Conservation (phyloP, 2,329 filamentous ascomycete genomes). For the Xylaria sp. region DNA sequence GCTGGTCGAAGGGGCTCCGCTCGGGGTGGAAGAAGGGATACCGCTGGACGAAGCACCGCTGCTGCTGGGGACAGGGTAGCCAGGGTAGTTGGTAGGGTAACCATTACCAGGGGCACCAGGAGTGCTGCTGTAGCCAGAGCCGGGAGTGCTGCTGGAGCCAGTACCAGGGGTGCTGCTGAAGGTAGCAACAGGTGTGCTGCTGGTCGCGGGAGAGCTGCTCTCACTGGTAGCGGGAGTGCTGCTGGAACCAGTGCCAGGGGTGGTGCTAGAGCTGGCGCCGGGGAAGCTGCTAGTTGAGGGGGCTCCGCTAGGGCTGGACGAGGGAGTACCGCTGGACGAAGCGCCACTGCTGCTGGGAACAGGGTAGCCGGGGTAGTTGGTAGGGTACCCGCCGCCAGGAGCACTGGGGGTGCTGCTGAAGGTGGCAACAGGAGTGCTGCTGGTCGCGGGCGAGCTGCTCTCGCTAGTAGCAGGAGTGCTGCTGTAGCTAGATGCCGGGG, state of each 20-base stretch:
- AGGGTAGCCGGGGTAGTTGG: neutral
- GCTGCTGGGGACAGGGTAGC: constrained; percentile 2
- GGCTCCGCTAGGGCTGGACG: too few species aligned
- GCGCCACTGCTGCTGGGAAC: neutral
- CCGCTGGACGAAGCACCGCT: neutral
- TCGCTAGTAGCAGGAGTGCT: neutral
- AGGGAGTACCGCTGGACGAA: neutral
- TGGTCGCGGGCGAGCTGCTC: constrained; percentile 12
- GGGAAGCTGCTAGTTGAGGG: neutral
- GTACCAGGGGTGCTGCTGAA: neutral
- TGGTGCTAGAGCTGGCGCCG: neutral
- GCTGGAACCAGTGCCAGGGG: neutral
- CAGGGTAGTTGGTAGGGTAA: neutral
- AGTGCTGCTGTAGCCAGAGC: neutral
- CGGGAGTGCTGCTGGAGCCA: constrained; percentile 6
- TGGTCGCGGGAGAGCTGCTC: constrained; percentile 14
- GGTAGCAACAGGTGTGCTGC: constrained; percentile 1
- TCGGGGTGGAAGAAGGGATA: too few species aligned
- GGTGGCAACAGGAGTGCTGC: constrained; percentile 3
- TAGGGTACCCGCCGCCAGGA: neutral
- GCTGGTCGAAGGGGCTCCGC: neutral
- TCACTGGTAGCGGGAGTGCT: neutral
- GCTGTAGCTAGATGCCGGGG: neutral
- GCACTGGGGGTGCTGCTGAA: neutral
- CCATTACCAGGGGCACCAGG: neutral